phyloP scores from a whole-genome alignment of 2,329 filamentous ascomycete species.

The Trichoderma lentiforme region DNA sequence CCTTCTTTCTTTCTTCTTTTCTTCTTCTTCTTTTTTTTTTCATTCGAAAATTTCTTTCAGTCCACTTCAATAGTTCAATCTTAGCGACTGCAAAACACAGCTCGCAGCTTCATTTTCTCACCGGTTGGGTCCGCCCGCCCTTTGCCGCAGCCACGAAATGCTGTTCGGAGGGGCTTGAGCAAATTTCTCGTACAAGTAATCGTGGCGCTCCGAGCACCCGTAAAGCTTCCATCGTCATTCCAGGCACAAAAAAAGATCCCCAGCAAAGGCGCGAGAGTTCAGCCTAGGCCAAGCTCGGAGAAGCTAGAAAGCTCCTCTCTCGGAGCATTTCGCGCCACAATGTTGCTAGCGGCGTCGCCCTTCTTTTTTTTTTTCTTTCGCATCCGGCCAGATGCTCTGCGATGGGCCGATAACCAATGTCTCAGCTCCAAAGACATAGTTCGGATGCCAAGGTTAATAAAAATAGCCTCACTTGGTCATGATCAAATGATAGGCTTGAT shows the following conservation, averaged over 20 bases:
- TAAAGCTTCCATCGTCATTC: neutral
- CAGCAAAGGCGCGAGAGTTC: neutral
- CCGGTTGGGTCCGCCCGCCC: neutral
- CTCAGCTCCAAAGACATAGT: neutral
- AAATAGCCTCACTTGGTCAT: neutral
- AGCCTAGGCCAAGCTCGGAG: neutral
- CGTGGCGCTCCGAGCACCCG: neutral
- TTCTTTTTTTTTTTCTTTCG: neutral
- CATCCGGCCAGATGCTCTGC: neutral
- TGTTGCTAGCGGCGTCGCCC: neutral
- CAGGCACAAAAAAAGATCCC: neutral
- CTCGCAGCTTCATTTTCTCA: neutral
- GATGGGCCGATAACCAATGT: neutral
- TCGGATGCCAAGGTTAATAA: neutral
- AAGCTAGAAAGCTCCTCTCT: neutral
- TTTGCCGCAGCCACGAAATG: neutral
- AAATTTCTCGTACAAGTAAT: neutral
- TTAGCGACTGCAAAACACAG: neutral
- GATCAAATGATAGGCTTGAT: neutral
- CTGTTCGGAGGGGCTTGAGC: neutral
- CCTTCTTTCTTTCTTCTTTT: neutral
- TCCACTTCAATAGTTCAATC: neutral
- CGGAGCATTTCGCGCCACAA: conserved; percentile 8
- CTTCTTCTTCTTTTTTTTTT: neutral
- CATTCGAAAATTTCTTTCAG: neutral